Evolutionary conservation across 139 green algal genomes (phyloP).

Genomic region (Spirogloea muscicola): DNA sequence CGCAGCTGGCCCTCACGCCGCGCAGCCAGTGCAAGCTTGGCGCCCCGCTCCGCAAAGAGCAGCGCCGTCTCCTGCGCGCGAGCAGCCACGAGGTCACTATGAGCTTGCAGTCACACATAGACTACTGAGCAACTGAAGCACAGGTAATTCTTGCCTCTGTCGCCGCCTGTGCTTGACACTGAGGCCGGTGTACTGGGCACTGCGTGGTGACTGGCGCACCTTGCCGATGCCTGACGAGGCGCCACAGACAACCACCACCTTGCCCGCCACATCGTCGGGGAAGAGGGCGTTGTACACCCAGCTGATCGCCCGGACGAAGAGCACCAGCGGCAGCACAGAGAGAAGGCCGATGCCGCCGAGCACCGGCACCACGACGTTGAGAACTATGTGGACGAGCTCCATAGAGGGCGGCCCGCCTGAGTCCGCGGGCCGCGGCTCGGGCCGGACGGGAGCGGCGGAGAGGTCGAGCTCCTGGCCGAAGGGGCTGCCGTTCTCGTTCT

Average conservation of each 20-base stretch:
- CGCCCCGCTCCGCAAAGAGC: slow-evolving; percentile 29
- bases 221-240: slow-evolving; percentile 44
- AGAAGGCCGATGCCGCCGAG: slow-evolving; percentile 4
- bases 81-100: too few relatives aligned
- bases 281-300: slow-evolving; percentile 7
- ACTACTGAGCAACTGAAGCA: too few relatives aligned
- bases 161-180: too few relatives aligned
- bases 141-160: too few relatives aligned
- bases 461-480: too few relatives aligned
- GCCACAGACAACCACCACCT: slow-evolving; percentile 39
- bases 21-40: slow-evolving; percentile 31
- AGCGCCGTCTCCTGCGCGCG: slow-evolving; percentile 42
- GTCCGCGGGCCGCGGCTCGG: too few relatives aligned
- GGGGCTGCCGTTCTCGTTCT: too few relatives aligned
- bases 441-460: too few relatives aligned
- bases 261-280: slow-evolving; percentile 17
- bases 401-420: too few relatives aligned
- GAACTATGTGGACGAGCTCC: slow-evolving; percentile 26
- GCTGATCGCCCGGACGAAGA: not conserved
- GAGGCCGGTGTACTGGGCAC: too few relatives aligned
- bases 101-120: too few relatives aligned
- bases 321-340: slow-evolving; percentile 1
- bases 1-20: slow-evolving; percentile 32
- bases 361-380: slow-evolving; percentile 10
- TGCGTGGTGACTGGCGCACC: too few relatives aligned